These are phyloP conservation scores for Symbiodinium pilosum DNA, from an alignment of 73 alveolate genomes.

Conservation along the genomic window DNA sequence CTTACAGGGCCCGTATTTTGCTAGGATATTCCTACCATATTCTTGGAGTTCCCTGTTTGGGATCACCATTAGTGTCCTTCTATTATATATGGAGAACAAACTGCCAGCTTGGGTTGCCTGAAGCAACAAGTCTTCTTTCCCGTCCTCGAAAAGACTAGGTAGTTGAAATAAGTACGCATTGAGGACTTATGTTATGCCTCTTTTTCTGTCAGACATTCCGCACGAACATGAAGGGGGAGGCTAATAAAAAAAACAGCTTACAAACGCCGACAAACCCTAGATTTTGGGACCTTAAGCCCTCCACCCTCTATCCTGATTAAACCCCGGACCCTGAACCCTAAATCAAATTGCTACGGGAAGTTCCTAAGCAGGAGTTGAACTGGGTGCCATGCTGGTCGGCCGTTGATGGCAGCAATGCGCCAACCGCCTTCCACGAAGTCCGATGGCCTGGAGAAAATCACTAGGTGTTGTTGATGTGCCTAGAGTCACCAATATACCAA, in stretches of 20 bases:
- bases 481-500: background rate
- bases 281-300: background rate
- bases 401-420: conserved; percentile 76
- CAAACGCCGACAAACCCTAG: background rate
- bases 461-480: background rate
- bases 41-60: too few species aligned
- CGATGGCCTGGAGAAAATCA: background rate
- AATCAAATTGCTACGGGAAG: background rate
- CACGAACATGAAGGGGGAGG: background rate
- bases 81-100: too few species aligned
- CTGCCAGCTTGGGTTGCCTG: too few species aligned
- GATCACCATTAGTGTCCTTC: too few species aligned
- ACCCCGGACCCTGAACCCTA: background rate
- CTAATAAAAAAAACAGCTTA: background rate
- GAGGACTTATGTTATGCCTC: too few species aligned
- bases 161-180: too few species aligned
- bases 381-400: background rate
- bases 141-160: too few species aligned
- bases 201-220: too few species aligned
- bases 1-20: too few species aligned
- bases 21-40: too few species aligned
- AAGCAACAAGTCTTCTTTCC: too few species aligned
- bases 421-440: conserved; percentile 59
- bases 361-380: background rate
- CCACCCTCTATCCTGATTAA: background rate